A percentile compares a stretch with the other conserved stretches of the same genome.
These are phyloP conservation scores for Moesziomyces parantarcticus DNA, from an alignment of 1,284 basidiomycete genomes.

Conservation along the genomic window DNA sequence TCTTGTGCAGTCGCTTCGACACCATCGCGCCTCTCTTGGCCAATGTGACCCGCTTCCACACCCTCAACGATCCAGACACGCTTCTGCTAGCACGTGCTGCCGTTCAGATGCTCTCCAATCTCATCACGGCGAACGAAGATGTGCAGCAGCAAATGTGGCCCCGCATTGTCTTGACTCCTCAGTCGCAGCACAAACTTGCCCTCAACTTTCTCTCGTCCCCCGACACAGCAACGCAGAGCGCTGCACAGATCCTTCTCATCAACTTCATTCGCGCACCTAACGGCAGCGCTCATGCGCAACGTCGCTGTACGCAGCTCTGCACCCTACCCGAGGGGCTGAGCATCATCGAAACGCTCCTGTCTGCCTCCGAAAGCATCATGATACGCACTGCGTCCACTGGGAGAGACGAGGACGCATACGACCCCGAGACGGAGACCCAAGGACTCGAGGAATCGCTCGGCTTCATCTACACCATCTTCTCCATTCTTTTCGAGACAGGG, in stretches of 20 bases:
- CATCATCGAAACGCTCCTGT: slow-evolving; percentile 26
- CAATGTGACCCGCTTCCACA: slow-evolving; percentile 34
- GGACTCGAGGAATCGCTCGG: slow-evolving; percentile 41
- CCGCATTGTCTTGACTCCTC: slow-evolving; percentile 16
- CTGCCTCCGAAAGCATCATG: slow-evolving; percentile 40
- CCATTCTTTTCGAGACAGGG: slow-evolving; percentile 33
- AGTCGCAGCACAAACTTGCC: slow-evolving; percentile 14
- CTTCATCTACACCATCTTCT: slow-evolving; percentile 47
- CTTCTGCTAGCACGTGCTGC: slow-evolving; percentile 23
- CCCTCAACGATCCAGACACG: slow-evolving; percentile 31
- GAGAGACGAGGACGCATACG: slow-evolving; percentile 7
- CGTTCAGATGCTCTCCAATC: slow-evolving; percentile 46
- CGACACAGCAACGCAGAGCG: slow-evolving; percentile 34
- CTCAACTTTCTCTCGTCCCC: slow-evolving; percentile 39
- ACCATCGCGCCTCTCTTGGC: slow-evolving; percentile 17
- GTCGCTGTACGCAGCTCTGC: slow-evolving; percentile 27
- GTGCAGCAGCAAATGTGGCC: slow-evolving; percentile 35
- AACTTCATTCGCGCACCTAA: slow-evolving; percentile 19
- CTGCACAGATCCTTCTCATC: slow-evolving; percentile 43
- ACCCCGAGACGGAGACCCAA: slow-evolving; percentile 20
- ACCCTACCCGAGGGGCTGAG: slow-evolving; percentile 12
- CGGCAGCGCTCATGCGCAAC: neutral
- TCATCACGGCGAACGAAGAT: slow-evolving; percentile 31
- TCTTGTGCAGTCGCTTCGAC: slow-evolving; percentile 11
- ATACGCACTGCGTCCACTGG: slow-evolving; percentile 14